Percentiles rank a stretch among this genome's conserved stretches.
Evolutionary conservation across 148 eudicot genomes (phyloP).

Genomic region (Rhododendron ovatum): DNA sequence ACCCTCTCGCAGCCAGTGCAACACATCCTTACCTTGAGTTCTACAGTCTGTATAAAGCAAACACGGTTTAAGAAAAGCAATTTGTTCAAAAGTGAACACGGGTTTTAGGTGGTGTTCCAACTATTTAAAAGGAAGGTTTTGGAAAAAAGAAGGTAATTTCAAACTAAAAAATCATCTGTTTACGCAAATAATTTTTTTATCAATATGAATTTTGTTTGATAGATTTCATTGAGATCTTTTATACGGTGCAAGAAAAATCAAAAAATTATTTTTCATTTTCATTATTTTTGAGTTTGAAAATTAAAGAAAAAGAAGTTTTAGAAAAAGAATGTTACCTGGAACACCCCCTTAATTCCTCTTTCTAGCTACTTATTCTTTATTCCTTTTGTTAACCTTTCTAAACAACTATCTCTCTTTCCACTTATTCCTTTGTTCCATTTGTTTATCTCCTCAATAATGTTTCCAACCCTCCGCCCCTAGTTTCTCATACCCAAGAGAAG

Average conservation of each 20-base stretch:
- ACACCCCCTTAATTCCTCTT: not conserved
- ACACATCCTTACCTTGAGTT: slow-evolving; percentile 93
- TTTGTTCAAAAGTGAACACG: not conserved
- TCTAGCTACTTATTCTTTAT: slow-evolving; percentile 3
- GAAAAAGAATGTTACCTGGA: no score
- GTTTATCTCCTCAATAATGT: not conserved
- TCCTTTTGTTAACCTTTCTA: not conserved
- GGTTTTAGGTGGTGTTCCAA: no score
- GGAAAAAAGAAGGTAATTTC: no score
- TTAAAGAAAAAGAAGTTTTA: no score
- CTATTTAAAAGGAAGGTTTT: no score
- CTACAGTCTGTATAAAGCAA: slow-evolving; percentile 59
- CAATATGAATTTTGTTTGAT: no score
- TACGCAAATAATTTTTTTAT: no score
- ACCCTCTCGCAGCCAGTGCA: slow-evolving; percentile 94
- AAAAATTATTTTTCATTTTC: no score
- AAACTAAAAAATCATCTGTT: no score
- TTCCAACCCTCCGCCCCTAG: not conserved
- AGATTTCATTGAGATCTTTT: no score
- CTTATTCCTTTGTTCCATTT: not conserved
- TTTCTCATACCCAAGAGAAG: not conserved
- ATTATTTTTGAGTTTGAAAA: no score
- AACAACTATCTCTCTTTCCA: not conserved
- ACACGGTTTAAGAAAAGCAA: not conserved
- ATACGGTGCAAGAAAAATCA: no score